phyloP scores from a whole-genome alignment of 2,329 filamentous ascomycete genomes.

The Pseudogymnoascus pannorum region DNA sequence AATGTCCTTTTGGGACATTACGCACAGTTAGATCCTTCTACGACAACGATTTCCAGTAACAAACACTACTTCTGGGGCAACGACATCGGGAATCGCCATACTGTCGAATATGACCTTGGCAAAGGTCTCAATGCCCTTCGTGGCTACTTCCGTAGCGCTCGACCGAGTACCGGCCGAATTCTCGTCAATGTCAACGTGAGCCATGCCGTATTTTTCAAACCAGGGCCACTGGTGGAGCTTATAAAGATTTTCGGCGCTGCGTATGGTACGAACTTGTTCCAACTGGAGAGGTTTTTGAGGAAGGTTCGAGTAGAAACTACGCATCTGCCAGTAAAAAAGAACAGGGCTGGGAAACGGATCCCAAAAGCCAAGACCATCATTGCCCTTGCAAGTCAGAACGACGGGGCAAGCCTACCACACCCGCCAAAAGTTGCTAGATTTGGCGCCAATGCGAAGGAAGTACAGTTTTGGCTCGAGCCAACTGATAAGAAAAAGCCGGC shows the following conservation, averaged over 20 bases:
- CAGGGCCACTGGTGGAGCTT: constrained; percentile 33
- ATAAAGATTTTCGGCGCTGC: constrained; percentile 29
- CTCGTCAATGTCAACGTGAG: constrained; percentile 58
- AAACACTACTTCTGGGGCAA: constrained; percentile 14
- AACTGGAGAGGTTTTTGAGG: constrained; percentile 28
- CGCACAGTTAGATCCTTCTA: constrained; percentile 34
- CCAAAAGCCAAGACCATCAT: constrained; percentile 38
- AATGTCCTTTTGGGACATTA: constrained; percentile 47
- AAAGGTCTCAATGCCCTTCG: constrained; percentile 48
- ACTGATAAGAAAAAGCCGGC: constrained; percentile 26
- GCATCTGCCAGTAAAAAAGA: constrained; percentile 32
- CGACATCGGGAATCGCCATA: not conserved
- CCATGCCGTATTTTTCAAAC: constrained; percentile 49
- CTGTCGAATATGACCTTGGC: constrained; percentile 30
- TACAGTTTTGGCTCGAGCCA: constrained; percentile 46
- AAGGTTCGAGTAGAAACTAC: constrained; percentile 33
- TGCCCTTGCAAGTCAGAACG: constrained; percentile 35
- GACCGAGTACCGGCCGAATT: constrained; percentile 49
- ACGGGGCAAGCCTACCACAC: constrained; percentile 30
- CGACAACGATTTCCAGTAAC: constrained; percentile 22
- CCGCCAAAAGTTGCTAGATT: constrained; percentile 29
- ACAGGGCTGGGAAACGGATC: constrained; percentile 28
- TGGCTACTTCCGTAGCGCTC: constrained; percentile 56
- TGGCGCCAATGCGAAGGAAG: constrained; percentile 43
- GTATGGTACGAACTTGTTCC: constrained; percentile 13